Evolutionary conservation across 192 early-diverging fungal genomes (phyloP).

Genomic region (Rhizophagus sp.): DNA sequence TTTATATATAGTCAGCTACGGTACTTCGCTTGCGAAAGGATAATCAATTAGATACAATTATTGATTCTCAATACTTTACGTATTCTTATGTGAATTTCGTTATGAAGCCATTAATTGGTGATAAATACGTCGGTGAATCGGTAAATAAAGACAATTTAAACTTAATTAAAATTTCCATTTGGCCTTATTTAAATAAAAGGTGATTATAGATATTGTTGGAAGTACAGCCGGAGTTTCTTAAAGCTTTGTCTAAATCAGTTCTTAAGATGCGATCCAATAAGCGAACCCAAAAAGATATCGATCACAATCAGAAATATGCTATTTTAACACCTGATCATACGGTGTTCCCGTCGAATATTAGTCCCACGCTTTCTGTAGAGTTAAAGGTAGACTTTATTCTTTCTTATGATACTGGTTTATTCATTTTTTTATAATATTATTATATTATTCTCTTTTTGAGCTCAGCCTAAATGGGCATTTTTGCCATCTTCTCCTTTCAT

Average conservation of each 20-base stretch:
- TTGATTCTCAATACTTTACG: not conserved
- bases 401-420: not conserved
- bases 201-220: conserved; percentile 34
- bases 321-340: conserved; percentile 54
- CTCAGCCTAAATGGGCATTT: conserved; percentile 75
- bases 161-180: not conserved
- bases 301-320: conserved; percentile 43
- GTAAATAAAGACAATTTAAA: not conserved
- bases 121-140: not conserved
- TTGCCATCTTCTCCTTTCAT: conserved; percentile 52
- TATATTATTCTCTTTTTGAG: not conserved
- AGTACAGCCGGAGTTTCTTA: conserved; percentile 43
- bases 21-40: conserved; percentile 46
- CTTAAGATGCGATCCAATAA: conserved; percentile 42
- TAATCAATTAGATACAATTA: not conserved
- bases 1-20: conserved; percentile 19
- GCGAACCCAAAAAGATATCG: conserved; percentile 48
- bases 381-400: conserved; percentile 45
- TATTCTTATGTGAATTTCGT: not conserved
- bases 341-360: conserved; percentile 5
- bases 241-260: conserved; percentile 35
- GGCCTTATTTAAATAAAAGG: not conserved
- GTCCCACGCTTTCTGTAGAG: conserved; percentile 41
- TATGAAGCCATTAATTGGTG: conserved; percentile 8
- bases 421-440: not conserved